Base-by-base conservation (phyloP, 73 alveolate species). In the Loxodes magnus region DNA sequence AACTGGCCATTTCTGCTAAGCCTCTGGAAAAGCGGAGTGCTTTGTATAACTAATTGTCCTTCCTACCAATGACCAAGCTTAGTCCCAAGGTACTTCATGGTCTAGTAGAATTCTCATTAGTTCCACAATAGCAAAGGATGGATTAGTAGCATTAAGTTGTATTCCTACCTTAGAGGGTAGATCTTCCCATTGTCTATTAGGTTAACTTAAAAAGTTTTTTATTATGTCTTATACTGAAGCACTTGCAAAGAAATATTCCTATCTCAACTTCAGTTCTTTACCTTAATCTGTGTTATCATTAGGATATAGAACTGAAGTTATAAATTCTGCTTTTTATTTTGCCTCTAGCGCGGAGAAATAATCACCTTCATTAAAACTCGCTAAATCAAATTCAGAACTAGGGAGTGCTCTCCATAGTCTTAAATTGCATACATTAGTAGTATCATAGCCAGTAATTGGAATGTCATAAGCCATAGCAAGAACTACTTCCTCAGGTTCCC, bases 281-380 rank as follows among this genome's bases (percentile, higher is more conserved):
- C 99, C 99, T n/a, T 65, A 75, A 12, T 66, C 77, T 36, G 93
- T 70, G 19, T 64, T 43, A 63, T 83, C 99, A 56, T 94, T 94
- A 33, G 99, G 99, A 74, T 94, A 94, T 28, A 94, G 90, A 27
- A 94, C 99, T 12, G 97, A 80, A 15, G 99, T 88, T 35, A 94
- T 82, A 59, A 78, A 94, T 51, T 82, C 96, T 2, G 99, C 99
- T 38, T 78, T 61, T 67, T 93, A 84, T 51, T 92, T 75, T 23
- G 80, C 92, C 39, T 74, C 76, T 42, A 94, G 62, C 15, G 53
- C 71, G 26, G 51, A 69, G 35, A 56, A 68, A 58, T 79, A 90
- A 46, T 86, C 84, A 3, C 96, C 96, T 4, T 72, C 44, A 58
- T 85, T 86, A 87, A 86, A 90, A 33, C 78, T 60, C 33, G 54